Conservation (phyloP, 345 rosid genomes). For the Eucalyptus dawsonii region DNA sequence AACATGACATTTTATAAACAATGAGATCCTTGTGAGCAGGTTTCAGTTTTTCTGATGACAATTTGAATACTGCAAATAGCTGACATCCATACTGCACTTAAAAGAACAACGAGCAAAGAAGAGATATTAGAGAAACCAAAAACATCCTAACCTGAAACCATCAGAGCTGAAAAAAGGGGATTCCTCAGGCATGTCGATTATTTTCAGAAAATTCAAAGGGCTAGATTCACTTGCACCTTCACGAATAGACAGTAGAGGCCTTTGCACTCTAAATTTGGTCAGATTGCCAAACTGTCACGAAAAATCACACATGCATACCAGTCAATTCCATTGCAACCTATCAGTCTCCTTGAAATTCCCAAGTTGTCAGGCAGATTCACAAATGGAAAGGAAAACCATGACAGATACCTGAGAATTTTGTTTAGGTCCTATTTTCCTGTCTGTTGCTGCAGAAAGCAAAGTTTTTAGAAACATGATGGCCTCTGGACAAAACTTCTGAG, state of each 20-base stretch:
- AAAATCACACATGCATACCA: not conserved
- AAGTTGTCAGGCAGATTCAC: not conserved
- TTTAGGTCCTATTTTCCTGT: constrained; percentile 19
- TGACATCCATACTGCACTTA: not conserved
- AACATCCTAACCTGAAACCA: constrained; percentile 45
- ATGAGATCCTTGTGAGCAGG: not conserved
- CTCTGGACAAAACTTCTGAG: constrained; percentile 79
- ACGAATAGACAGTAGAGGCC: constrained; percentile 12
- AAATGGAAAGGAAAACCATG: not conserved
- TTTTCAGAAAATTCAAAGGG: too few relatives aligned
- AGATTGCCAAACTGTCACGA: constrained; percentile 49
- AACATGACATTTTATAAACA: not conserved
- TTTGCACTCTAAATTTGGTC: constrained; percentile 44
- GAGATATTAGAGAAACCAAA: not conserved
- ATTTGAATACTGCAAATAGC: not conserved
- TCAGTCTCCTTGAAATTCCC: not conserved
- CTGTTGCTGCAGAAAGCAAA: constrained; percentile 46
- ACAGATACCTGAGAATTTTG: constrained; percentile 45
- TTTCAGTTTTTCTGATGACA: not conserved
- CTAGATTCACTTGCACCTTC: too few relatives aligned
- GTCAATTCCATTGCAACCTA: not conserved
- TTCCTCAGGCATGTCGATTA: constrained; percentile 6
- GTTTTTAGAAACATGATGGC: constrained; percentile 57
- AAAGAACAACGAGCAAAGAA: not conserved
- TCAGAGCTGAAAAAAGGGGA: constrained; percentile 58